Evolutionary conservation across 345 rosid species (phyloP), one percentile per base, ranked within the genome.

Genomic region (Boechera divaricarpa): DNA sequence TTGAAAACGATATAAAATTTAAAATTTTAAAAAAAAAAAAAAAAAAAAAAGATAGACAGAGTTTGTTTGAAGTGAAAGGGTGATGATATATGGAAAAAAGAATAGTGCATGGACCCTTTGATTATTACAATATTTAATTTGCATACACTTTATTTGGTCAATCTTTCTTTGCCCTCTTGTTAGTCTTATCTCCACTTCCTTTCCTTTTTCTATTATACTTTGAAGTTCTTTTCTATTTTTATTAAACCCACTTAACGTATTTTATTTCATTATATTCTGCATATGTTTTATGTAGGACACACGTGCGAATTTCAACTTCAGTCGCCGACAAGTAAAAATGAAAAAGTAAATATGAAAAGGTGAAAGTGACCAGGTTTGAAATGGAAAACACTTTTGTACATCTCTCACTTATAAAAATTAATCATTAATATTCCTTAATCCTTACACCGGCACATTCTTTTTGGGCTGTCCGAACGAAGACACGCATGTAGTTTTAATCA

Each of bases 401-500:
- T 21, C 24, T 21, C 24, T 21, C 24, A 21, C 24, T 21, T 21
- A 21, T 5, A 45, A 15, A 55, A 39, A 47, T 5, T 16, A 45
- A 67, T 67, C 52, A 67, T 56, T n/a, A 29, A 6, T 47, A 38
- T 66, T 58, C 44, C 52, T 48, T 67, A 48, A 35, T 44, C 58
- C 60, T 66, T 28, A 67, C 54, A 67, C 29, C 35, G 5, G 7
- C 73, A 49, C 45, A 31, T 21, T 68, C 29, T 52, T 33, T 51
- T 42, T 44, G 10, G 32, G 75, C 65, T 69, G 70, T 69, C 67
- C 26, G 18, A 67, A 39, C 38, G 54, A 76, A 76, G 75, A 62
- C 70, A 62, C 80, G 80, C 75, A 26, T 77, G 58, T 54, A 69
- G 12, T 69, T 61, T 44, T 10, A 62, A 42, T 24, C 75, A 33